Base-by-base conservation (phyloP, 2,329 filamentous ascomycete genomes). In the Aspergillus hortae region DNA sequence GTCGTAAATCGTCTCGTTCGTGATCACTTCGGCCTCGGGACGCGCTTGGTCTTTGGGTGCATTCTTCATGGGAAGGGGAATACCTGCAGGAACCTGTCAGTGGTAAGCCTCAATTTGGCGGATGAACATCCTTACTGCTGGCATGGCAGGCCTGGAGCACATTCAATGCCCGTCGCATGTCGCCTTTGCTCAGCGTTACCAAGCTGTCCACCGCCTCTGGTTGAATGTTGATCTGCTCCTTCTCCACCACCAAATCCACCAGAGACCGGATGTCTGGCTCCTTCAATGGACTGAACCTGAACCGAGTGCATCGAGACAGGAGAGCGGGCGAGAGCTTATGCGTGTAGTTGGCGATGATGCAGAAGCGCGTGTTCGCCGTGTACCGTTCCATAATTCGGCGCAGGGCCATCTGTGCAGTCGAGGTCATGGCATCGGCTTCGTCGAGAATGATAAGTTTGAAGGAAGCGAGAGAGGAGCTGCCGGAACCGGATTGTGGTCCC, bases 401-500 rank as follows among this genome's bases (percentile, higher is more conserved):
- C 50, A 99, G 78, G 0, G 94, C 94, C 92, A 99, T 99, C 74
- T 99, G 94, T 5, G 94, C 94, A 0, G 92, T 95, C 49, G 90
- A 88, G n/a, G 94, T 99, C 94, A 99, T 99, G 49, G 94, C 94
- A 70, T 99, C 94, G n/a, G 94, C 94, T 77, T 99, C 94, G 71
- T 99, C 94, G 4, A 99, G 83, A 50, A 99, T 90, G 67, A 99
- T 97, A 61, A 99, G 84, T 77, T 99, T 99, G 79, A 88, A 99
- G 3, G 83, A 83, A 0, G 89, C 90, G 23, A 92, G 74, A 4
- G 74, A 74, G 5, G 76, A 73, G 11, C 72, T 69, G 17, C 52
- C 53, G 30, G 80, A 74, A 40, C 71, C 67, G 17, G 64, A 53
- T 41, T 70, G 74, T 2, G 80, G 75, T 6, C 78, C 77, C 40